Percentiles rank a stretch among this genome's conserved stretches.
phyloP scores from a whole-genome alignment of 208 protist species.

The Herpetomonas muscarum region DNA sequence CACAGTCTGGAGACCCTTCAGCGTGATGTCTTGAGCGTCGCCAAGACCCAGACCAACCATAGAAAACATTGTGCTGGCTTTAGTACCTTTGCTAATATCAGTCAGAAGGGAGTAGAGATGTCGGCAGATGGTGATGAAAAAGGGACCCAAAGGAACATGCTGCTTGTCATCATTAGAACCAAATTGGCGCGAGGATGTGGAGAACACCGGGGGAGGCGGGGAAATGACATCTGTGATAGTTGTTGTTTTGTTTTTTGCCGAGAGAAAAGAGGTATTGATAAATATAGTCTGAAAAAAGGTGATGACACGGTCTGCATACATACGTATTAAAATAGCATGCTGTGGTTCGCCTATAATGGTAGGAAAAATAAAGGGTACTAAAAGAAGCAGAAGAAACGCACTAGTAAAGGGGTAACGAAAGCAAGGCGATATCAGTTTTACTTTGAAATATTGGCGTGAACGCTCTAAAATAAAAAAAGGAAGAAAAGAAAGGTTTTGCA shows the following conservation, averaged over 20 bases:
- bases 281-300: neutral
- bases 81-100: constrained; percentile 2
- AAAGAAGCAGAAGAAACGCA: neutral
- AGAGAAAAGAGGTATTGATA: neutral
- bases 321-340: too few species aligned
- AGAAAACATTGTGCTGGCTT: constrained; percentile 83
- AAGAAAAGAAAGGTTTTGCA: neutral
- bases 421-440: neutral
- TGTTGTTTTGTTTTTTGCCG: neutral
- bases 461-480: constrained; percentile 3
- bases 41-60: constrained; percentile 97
- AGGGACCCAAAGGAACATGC: neutral
- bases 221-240: neutral
- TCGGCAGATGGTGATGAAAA: constrained; percentile 4
- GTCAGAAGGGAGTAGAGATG: neutral
- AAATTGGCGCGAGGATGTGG: too few species aligned
- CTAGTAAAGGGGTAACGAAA: neutral
- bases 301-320: too few species aligned
- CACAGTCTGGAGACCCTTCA: constrained; percentile 95
- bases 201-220: constrained; percentile 1
- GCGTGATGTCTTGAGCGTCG: constrained; percentile 98
- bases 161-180: too few species aligned
- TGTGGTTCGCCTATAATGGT: too few species aligned
- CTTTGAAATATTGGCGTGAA: neutral
- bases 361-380: too few species aligned